A percentile compares a stretch with the other conserved stretches of the same genome.
These are phyloP conservation scores for Inga leiocalycina DNA, from an alignment of 306 rosid species.

Conservation along the genomic window DNA sequence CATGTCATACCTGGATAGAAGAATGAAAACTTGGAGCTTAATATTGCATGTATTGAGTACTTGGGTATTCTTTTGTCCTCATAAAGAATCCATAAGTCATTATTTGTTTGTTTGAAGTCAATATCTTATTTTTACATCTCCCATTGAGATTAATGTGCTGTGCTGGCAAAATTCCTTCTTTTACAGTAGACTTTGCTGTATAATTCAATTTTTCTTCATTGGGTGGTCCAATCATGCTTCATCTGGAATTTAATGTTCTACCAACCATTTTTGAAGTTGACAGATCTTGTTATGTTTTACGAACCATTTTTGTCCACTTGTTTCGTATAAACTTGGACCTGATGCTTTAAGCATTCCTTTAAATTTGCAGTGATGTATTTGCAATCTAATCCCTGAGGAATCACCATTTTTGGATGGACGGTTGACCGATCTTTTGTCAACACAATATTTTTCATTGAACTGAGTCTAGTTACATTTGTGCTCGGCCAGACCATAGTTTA, in stretches of 20 bases:
- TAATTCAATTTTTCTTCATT: not conserved
- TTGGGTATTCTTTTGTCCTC: not conserved
- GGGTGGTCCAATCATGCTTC: not conserved
- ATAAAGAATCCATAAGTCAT: not conserved
- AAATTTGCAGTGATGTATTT: slow-evolving; percentile 48
- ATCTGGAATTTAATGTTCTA: not conserved
- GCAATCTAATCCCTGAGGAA: slow-evolving; percentile 59
- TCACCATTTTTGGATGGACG: slow-evolving; percentile 63
- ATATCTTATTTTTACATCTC: not conserved
- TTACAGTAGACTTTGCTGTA: not conserved
- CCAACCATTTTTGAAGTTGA: not conserved
- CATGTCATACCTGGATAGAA: not conserved
- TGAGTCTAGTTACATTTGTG: slow-evolving; percentile 54
- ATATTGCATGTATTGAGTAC: not conserved
- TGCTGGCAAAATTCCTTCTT: not conserved
- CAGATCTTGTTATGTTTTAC: not conserved
- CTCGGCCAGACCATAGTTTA: slow-evolving; percentile 47
- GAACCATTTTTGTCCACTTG: not conserved
- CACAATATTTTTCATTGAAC: slow-evolving; percentile 58
- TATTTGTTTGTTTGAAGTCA: not conserved
- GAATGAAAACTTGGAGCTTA: not conserved
- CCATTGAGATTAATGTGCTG: not conserved
- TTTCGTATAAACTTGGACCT: not conserved
- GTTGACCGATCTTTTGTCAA: slow-evolving; percentile 54
- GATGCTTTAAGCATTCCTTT: not conserved